phyloP scores from a whole-genome alignment of 306 rosid genomes.

The Cucurbita ficifolia region DNA sequence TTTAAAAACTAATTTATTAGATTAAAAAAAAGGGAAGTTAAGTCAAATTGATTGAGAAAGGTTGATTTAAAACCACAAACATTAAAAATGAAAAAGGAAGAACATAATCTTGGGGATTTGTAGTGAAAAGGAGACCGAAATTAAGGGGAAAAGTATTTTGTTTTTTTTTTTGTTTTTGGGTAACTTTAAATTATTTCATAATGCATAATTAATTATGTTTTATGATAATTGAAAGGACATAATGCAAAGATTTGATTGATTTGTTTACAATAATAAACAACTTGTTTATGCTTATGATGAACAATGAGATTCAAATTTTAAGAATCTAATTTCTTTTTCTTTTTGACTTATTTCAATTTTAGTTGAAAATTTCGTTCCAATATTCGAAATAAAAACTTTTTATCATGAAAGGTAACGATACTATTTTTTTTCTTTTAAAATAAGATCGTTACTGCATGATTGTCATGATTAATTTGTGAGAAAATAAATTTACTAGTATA shows the following conservation, averaged over 20 bases:
- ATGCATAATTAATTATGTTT: background rate
- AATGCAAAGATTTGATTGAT: background rate
- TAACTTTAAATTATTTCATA: background rate
- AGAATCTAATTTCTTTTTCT: no score
- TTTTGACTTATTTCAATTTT: no score
- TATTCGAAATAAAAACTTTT: no score
- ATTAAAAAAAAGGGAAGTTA: background rate
- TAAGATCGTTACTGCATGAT: no score
- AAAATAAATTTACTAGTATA: no score
- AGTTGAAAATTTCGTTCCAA: no score
- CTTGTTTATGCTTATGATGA: background rate
- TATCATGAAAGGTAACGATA: no score
- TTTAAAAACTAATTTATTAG: background rate
- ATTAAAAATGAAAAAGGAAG: background rate
- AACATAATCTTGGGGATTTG: slow-evolving; percentile 1
- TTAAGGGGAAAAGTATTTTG: background rate
- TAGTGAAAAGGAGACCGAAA: background rate
- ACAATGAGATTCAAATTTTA: background rate
- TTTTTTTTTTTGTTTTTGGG: background rate
- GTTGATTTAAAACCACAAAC: background rate
- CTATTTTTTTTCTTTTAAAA: no score
- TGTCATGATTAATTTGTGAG: no score
- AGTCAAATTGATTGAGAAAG: background rate
- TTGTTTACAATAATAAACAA: background rate
- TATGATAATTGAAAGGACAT: background rate